These are phyloP conservation scores for Pleurotus citrinopileatus DNA, from an alignment of 768 basidiomycete species.

Conservation along the genomic window DNA sequence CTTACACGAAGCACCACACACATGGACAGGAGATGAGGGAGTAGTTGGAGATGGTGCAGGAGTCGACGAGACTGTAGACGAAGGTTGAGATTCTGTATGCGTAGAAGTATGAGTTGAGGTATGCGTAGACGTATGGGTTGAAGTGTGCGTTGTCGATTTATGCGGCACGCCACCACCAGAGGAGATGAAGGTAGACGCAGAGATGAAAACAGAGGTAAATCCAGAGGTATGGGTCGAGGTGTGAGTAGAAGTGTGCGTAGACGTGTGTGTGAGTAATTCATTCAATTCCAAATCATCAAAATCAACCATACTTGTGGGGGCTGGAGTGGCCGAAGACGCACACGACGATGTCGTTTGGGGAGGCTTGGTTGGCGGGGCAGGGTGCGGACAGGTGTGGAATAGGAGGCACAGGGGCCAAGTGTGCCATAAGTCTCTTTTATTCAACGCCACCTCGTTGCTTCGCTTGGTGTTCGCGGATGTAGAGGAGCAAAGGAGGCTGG, in stretches of 20 bases:
- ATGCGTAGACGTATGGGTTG: neutral
- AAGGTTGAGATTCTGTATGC: neutral
- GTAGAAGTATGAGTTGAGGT: neutral
- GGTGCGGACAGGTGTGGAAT: neutral
- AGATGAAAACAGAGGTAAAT: neutral
- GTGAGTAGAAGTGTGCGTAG: conserved; percentile 4
- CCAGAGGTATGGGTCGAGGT: neutral
- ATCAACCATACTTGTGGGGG: neutral
- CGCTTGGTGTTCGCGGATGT: neutral
- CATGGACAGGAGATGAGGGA: neutral
- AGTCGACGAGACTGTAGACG: neutral
- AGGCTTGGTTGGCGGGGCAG: neutral
- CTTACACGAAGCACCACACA: conserved; percentile 1
- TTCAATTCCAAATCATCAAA: neutral
- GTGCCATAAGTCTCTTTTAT: neutral
- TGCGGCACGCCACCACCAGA: neutral
- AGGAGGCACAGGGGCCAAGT: conserved; percentile 2
- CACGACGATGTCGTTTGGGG: neutral
- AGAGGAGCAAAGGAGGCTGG: neutral
- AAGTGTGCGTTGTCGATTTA: neutral
- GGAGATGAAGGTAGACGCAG: neutral
- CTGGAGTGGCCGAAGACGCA: neutral
- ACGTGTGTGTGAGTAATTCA: neutral
- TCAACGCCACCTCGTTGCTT: neutral
- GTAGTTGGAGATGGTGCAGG: neutral